Evolutionary conservation across 768 basidiomycete species (phyloP).

Genomic region (Coprinopsis strossmayeri): DNA sequence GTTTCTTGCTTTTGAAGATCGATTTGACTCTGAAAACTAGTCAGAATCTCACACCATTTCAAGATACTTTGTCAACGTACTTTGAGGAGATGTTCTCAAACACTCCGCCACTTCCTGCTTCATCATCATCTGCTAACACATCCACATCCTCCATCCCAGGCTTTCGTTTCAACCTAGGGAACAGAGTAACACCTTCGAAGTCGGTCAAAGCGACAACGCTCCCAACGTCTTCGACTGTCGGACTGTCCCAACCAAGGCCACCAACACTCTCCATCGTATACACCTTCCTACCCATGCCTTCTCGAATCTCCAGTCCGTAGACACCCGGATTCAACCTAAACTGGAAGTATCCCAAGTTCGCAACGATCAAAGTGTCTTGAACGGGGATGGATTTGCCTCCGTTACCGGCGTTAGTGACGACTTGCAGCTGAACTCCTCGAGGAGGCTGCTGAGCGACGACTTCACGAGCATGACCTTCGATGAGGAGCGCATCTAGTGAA

Average conservation of each 20-base stretch:
- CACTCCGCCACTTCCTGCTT: slow-evolving; percentile 30
- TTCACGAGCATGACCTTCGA: slow-evolving; percentile 94
- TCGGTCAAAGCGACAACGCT: slow-evolving; percentile 75
- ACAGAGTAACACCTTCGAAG: slow-evolving; percentile 87
- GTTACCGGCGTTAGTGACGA: slow-evolving; percentile 37
- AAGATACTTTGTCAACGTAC: slow-evolving; percentile 28
- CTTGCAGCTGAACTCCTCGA: slow-evolving; percentile 86
- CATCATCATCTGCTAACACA: slow-evolving; percentile 57
- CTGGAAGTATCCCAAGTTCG: slow-evolving; percentile 93
- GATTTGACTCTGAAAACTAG: slow-evolving; percentile 33
- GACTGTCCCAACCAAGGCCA: slow-evolving; percentile 84
- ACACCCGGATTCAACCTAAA: slow-evolving; percentile 92
- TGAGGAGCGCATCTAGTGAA: slow-evolving; percentile 83
- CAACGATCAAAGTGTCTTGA: slow-evolving; percentile 89
- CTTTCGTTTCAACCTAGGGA: slow-evolving; percentile 65
- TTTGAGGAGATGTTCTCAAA: slow-evolving; percentile 44
- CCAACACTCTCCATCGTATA: slow-evolving; percentile 83
- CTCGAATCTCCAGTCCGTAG: slow-evolving; percentile 74
- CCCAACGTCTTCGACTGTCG: slow-evolving; percentile 58
- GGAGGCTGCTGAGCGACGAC: slow-evolving; percentile 57
- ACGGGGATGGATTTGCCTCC: slow-evolving; percentile 27
- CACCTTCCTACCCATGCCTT: slow-evolving; percentile 75
- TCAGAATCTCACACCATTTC: slow-evolving; percentile 3
- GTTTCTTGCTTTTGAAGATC: slow-evolving; percentile 31
- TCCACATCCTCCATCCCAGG: slow-evolving; percentile 79